These are phyloP conservation scores for Candida gorgasii DNA, from an alignment of 805 yeast species.

Conservation along the genomic window DNA sequence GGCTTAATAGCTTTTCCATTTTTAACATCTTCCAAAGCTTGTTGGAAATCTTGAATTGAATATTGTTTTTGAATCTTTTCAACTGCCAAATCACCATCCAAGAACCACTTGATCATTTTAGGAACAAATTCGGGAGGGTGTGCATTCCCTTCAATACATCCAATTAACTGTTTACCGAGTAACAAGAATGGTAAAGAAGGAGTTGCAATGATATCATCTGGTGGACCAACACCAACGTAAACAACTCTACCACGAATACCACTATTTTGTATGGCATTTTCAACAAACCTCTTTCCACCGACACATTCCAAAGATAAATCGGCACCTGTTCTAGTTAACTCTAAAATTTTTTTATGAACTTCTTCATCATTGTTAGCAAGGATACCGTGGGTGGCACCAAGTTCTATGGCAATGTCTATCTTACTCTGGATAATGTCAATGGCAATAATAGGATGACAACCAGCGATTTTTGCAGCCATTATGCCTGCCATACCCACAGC, in stretches of 20 bases:
- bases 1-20: slow-evolving; percentile 11
- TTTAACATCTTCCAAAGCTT: slow-evolving; percentile 14
- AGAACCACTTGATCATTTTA: slow-evolving; percentile 11
- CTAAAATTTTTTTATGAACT: slow-evolving; percentile 10
- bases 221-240: slow-evolving; percentile 11
- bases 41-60: slow-evolving; percentile 9
- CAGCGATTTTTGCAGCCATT: slow-evolving; percentile 15
- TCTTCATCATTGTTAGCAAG: slow-evolving; percentile 12
- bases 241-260: slow-evolving; percentile 11
- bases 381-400: slow-evolving; percentile 15
- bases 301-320: slow-evolving; percentile 13
- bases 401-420: slow-evolving; percentile 9
- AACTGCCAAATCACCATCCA: slow-evolving; percentile 10
- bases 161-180: slow-evolving; percentile 12
- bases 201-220: slow-evolving; percentile 5
- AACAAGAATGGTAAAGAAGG: slow-evolving; percentile 13
- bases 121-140: slow-evolving; percentile 13
- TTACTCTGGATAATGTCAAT: slow-evolving; percentile 12
- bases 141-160: slow-evolving; percentile 14
- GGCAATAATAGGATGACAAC: slow-evolving; percentile 13
- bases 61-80: slow-evolving; percentile 10
- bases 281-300: slow-evolving; percentile 12
- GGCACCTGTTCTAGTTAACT: slow-evolving; percentile 12
- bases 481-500: slow-evolving; percentile 15
- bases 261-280: slow-evolving; percentile 13